phyloP scores from a whole-genome alignment of 768 basidiomycete species.

The Boletus edulis region DNA sequence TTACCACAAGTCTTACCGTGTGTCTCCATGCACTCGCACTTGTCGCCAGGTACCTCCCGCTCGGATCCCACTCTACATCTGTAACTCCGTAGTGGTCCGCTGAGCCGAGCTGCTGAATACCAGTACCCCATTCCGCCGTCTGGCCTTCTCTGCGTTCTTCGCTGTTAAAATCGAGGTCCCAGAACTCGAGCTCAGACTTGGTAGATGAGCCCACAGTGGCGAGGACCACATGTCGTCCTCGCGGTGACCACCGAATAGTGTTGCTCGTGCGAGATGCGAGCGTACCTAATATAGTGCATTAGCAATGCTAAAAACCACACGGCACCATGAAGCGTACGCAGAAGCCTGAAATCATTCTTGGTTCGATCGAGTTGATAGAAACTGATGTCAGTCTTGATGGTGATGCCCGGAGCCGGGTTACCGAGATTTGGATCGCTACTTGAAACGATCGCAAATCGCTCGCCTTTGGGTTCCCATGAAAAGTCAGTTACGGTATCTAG shows the following conservation, averaged over 20 bases:
- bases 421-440: constrained; percentile 92
- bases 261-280: constrained; percentile 85
- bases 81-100: constrained; percentile 97
- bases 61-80: constrained; percentile 98
- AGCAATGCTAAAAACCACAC: constrained; percentile 2
- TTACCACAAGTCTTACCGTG: constrained; percentile 54
- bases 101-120: constrained; percentile 80
- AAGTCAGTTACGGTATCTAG: constrained; percentile 93
- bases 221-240: constrained; percentile 92
- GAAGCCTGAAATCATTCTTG: constrained; percentile 92
- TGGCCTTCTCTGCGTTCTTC: constrained; percentile 50
- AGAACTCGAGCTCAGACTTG: constrained; percentile 98
- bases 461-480: constrained; percentile 98
- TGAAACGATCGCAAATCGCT: constrained; percentile 93
- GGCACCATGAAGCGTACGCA: constrained; percentile 52
- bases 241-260: constrained; percentile 94
- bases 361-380: constrained; percentile 92
- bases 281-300: constrained; percentile 47
- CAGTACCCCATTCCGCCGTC: constrained; percentile 73
- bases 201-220: constrained; percentile 93
- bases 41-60: constrained; percentile 89
- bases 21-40: constrained; percentile 95
- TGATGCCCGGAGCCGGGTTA: constrained; percentile 84
- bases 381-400: constrained; percentile 94
- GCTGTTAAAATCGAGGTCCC: constrained; percentile 92